Percentiles rank a stretch among this genome's conserved stretches.
Evolutionary conservation across 108 stramenopile genomes (phyloP).

Genomic region (Cyclotella sp.): DNA sequence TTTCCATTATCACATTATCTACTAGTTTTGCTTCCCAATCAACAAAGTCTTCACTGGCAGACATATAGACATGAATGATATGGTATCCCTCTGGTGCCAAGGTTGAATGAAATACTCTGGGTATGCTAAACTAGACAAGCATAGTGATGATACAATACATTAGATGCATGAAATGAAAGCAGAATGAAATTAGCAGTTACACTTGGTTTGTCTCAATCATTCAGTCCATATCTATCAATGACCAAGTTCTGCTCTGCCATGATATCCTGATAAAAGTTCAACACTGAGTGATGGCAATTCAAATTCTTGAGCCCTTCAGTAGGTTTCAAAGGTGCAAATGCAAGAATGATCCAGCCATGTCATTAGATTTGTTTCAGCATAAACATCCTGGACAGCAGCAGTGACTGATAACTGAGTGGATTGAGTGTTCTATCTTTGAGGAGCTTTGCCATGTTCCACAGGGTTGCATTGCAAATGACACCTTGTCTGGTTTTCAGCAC

Average conservation of each 20-base stretch:
- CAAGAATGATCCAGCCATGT: slow-evolving; percentile 87
- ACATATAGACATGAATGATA: slow-evolving; percentile 88
- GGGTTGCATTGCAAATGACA: slow-evolving; percentile 88
- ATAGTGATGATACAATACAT: too few relatives aligned
- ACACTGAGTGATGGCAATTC: slow-evolving; percentile 88
- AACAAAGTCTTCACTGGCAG: slow-evolving; percentile 83
- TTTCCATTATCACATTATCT: slow-evolving; percentile 58
- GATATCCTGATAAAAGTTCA: slow-evolving; percentile 69
- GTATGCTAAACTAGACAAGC: too few relatives aligned
- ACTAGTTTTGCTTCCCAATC: slow-evolving; percentile 71
- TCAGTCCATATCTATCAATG: slow-evolving; percentile 53
- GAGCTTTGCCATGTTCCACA: slow-evolving; percentile 84
- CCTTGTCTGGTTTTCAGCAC: slow-evolving; percentile 67
- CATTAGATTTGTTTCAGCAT: slow-evolving; percentile 67
- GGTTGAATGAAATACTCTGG: slow-evolving; percentile 83
- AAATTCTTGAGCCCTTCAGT: slow-evolving; percentile 68
- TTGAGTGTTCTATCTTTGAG: slow-evolving; percentile 62
- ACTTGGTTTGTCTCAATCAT: too few relatives aligned
- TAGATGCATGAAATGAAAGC: too few relatives aligned
- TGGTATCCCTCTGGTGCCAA: slow-evolving; percentile 91
- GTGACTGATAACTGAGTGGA: slow-evolving; percentile 16
- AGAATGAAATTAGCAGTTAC: too few relatives aligned
- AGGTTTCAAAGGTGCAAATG: slow-evolving; percentile 88
- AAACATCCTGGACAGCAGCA: slow-evolving; percentile 52
- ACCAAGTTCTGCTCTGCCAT: slow-evolving; percentile 84